A percentile compares a stretch with the other conserved stretches of the same genome.
These are phyloP conservation scores for Picochlorum sp. DNA, from an alignment of 139 green algal genomes.

Conservation along the genomic window DNA sequence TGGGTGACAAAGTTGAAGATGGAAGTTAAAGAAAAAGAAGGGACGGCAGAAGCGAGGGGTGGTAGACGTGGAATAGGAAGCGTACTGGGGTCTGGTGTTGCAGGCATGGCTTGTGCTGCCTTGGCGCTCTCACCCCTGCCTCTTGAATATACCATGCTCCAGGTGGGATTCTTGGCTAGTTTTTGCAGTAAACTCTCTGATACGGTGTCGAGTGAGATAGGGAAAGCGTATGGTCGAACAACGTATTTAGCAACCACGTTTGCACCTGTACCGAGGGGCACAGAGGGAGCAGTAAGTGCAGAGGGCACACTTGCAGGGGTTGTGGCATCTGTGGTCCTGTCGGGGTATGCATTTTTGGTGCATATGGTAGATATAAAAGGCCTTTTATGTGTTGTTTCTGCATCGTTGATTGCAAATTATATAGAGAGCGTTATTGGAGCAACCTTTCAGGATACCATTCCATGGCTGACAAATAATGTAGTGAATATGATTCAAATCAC, in stretches of 20 bases:
- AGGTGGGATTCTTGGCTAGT: constrained; percentile 72
- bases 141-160: constrained; percentile 3
- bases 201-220: constrained; percentile 89
- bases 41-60: constrained; percentile 84
- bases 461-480: constrained; percentile 91
- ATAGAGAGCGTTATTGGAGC: constrained; percentile 88
- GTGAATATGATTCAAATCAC: constrained; percentile 94
- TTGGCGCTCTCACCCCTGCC: constrained; percentile 45
- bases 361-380: constrained; percentile 39
- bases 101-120: constrained; percentile 60
- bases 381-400: constrained; percentile 23
- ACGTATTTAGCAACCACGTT: constrained; percentile 82
- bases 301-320: constrained; percentile 84
- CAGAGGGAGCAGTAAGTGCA: constrained; percentile 89
- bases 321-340: constrained; percentile 49
- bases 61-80: constrained; percentile 66
- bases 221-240: constrained; percentile 91
- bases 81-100: constrained; percentile 86
- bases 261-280: constrained; percentile 76
- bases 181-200: constrained; percentile 91
- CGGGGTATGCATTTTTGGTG: constrained; percentile 29
- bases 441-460: constrained; percentile 54
- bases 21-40: constrained; percentile 84
- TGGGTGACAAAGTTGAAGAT: constrained; percentile 90
- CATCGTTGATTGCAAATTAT: constrained; percentile 74